Base-by-base conservation (phyloP, 2,329 filamentous ascomycete genomes). In the Davidsoniella australis region DNA sequence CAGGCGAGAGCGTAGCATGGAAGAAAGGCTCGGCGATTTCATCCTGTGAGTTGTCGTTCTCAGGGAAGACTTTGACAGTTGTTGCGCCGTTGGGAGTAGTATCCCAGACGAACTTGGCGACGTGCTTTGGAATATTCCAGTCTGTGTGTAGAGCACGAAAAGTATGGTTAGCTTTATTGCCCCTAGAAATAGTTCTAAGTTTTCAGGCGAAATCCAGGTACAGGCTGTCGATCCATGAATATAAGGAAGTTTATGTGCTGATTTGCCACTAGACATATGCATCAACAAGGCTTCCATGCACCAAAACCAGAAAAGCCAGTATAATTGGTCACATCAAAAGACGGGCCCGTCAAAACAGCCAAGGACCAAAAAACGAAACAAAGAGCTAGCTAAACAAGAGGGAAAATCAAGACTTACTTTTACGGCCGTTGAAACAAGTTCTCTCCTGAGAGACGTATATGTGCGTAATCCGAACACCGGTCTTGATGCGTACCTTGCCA, bases 81-180 rank as follows among this genome's bases (percentile, higher is more conserved):
- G 61, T 63, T 26, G 62, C 59, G 29, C 62, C 63, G 51, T 65
- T 58, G 5, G 61, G 51, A 33, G 61, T 54, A 16, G 62, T 56
- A 12, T 60, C 58, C 64, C 69, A 75, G 12, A 65, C 63, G 56
- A 75, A 75, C 9, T 61, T 61, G 36, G 72, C 72, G 12, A 75
- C 64, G 50, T 75, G 70, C 55, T 75, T 75, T 10, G 72, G 71
- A 26, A 72, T 68, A 55, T 72, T 73, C 71, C 71, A 75, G 53
- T 73, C 69, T 71, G 41, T 12, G 16, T 5, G 2, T 29, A 12
- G 7, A 40, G 12, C 14, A 18, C 4, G 20, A 23, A 23, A 33
- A 10, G 8, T 33, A 12, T 9, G 12, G 29, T 33, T 33, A 33
- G 6, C 9, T 9, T 33, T 33, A 33, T 12, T 33, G 29, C 10